Base-by-base conservation (phyloP, 2,329 filamentous ascomycete species). In the Ophiostoma tasmaniense region DNA sequence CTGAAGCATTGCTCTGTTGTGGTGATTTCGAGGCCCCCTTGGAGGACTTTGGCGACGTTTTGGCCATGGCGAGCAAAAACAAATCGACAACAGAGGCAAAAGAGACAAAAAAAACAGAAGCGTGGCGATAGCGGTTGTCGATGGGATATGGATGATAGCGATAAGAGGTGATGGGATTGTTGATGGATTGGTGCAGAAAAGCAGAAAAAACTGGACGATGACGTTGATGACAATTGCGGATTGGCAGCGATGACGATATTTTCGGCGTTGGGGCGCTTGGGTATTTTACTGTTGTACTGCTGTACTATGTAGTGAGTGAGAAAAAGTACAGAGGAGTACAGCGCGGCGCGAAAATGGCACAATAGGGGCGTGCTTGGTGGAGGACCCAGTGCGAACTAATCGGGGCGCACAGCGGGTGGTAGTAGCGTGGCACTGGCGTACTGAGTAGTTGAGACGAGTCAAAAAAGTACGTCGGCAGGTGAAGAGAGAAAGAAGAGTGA, bases 11-110 rank as follows among this genome's bases (percentile, higher is more conserved):
- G 72, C 79, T 76, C 70, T 79, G 79, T 75, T 81, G 81, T 73
- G 82, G 82, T 73, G 82, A 84, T 77, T 82, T 82, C 74, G 79
- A 78, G 77, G 77, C 80, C 76, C 77, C 74, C 71, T 75, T 76
- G 73, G 77, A 74, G 76, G 77, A 76, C 73, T 76, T 76, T 74
- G 80, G 76, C 10, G 66, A 67, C 73, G 81, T 79, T 78, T 79
- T 79, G 75, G 78, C 81, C 81, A 83, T 83, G 78, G 80, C 80
- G 80, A 20, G 22, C 33, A 22, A 22, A 64, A 35, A 35, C 22
- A 30, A 64, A 64, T 64, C 33, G 20, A 33, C n/a, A 37, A 37
- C 35, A 37, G 20, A 64, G n/a, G 33, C 33, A 62, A 62, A 17
- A 64, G n/a, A 13, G 17, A n/a, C 33, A n/a, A 22, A 13, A 37